Evolutionary conservation across 805 yeast genomes (phyloP).

Genomic region (Candida loeiensis): DNA sequence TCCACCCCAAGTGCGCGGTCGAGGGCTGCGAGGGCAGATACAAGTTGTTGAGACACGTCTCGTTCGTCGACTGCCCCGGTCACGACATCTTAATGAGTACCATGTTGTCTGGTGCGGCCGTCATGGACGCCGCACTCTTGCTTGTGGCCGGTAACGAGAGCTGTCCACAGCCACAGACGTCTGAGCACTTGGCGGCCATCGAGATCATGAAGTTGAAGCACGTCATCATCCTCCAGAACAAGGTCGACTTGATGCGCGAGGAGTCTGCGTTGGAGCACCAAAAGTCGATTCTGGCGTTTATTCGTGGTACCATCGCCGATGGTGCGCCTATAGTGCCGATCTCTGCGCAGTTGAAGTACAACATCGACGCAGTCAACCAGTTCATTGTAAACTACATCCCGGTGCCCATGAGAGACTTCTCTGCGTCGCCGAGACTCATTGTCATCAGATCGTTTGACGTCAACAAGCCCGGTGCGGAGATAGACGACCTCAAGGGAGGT

Average conservation of each 20-base stretch:
- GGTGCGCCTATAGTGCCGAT: constrained; percentile 99
- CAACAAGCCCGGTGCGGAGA: constrained; percentile 97
- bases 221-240: constrained; percentile 93
- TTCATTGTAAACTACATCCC: constrained; percentile 94
- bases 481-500: constrained; percentile 97
- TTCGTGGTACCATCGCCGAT: constrained; percentile 97
- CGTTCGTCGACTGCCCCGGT: constrained; percentile 99
- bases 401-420: constrained; percentile 92
- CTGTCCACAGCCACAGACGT: constrained; percentile 99
- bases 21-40: constrained; percentile 89
- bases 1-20: constrained; percentile 85
- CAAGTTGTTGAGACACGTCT: constrained; percentile 89
- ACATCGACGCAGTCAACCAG: constrained; percentile 97
- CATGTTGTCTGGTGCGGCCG: constrained; percentile 99
- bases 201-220: constrained; percentile 98
- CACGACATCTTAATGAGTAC: constrained; percentile 99
- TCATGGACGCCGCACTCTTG: constrained; percentile 98
- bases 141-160: constrained; percentile 98
- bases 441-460: constrained; percentile 97
- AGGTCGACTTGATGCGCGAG: constrained; percentile 97
- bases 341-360: constrained; percentile 97
- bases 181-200: constrained; percentile 98
- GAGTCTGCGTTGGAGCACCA: constrained; percentile 95
- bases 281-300: constrained; percentile 85
- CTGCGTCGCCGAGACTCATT: constrained; percentile 89